Evolutionary conservation across 305 asterid species (phyloP).

Genomic region (Solanum hybrid): DNA sequence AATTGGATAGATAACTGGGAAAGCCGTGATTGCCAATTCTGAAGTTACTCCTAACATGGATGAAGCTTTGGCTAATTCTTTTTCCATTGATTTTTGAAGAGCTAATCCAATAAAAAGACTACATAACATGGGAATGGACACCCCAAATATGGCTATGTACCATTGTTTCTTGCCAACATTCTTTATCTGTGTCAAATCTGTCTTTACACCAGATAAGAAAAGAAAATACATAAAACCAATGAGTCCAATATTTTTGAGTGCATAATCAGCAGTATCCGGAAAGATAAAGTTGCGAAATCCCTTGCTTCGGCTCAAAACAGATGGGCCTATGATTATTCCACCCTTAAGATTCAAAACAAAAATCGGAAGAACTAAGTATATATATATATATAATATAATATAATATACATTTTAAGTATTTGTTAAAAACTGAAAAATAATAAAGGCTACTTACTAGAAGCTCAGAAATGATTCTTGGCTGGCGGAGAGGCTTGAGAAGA

Average conservation of each 20-base stretch:
- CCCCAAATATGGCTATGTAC: constrained; percentile 33
- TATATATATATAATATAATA: no score
- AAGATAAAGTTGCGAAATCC: constrained; percentile 33
- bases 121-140: constrained; percentile 30
- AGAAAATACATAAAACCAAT: constrained; percentile 71
- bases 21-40: constrained; percentile 43
- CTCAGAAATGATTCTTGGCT: constrained; percentile 50
- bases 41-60: constrained; percentile 47
- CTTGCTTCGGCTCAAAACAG: constrained; percentile 42
- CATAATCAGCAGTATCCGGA: constrained; percentile 37
- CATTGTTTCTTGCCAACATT: constrained; percentile 43
- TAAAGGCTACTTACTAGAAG: constrained; percentile 12
- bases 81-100: constrained; percentile 23
- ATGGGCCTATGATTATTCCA: constrained; percentile 67
- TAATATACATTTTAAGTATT: background rate
- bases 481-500: constrained; percentile 63
- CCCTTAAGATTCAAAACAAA: constrained; percentile 30
- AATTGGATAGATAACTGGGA: constrained; percentile 59
- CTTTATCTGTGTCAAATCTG: constrained; percentile 30
- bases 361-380: background rate
- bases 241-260: constrained; percentile 43
- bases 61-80: constrained; percentile 24
- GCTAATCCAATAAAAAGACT: constrained; percentile 22
- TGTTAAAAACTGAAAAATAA: background rate
- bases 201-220: constrained; percentile 57